Conservation (phyloP, 2,329 filamentous ascomycete species). For the Neonectria faginata region DNA sequence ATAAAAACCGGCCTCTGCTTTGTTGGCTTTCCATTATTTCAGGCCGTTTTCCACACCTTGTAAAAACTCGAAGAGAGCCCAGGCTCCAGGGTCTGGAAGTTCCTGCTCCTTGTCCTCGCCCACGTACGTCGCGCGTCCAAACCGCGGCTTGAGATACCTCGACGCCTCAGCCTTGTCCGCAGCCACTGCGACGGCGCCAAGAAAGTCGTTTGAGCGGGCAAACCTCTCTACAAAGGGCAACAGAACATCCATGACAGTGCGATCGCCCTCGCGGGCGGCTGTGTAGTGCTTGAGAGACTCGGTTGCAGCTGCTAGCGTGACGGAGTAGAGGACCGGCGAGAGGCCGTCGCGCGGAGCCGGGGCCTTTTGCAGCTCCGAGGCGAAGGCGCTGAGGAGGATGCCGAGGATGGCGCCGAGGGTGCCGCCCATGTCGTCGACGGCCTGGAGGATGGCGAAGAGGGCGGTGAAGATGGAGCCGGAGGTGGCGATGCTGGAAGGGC, state of each 20-base stretch:
- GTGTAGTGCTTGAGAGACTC: conserved; percentile 44
- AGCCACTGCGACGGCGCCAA: conserved; percentile 32
- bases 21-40: not conserved
- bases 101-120: conserved; percentile 45
- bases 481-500: conserved; percentile 39
- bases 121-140: conserved; percentile 47
- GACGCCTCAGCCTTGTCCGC: conserved; percentile 47
- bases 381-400: conserved; percentile 56
- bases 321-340: conserved; percentile 34
- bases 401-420: conserved; percentile 51
- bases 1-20: not conserved
- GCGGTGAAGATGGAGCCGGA: conserved; percentile 48
- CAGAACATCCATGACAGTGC: conserved; percentile 79
- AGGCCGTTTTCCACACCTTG: conserved; percentile 18
- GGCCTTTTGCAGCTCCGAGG: conserved; percentile 49
- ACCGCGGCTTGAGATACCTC: conserved; percentile 43
- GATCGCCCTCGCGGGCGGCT: conserved; percentile 44
- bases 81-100: conserved; percentile 48
- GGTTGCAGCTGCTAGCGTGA: conserved; percentile 37
- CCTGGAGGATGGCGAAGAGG: conserved; percentile 60
- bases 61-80: conserved; percentile 47
- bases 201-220: conserved; percentile 18
- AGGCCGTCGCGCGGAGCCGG: conserved; percentile 20
- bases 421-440: conserved; percentile 53
- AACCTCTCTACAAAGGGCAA: conserved; percentile 75